Evolutionary conservation across 2,329 filamentous ascomycete genomes (phyloP).

Genomic region (Fusarium kyushuense): DNA sequence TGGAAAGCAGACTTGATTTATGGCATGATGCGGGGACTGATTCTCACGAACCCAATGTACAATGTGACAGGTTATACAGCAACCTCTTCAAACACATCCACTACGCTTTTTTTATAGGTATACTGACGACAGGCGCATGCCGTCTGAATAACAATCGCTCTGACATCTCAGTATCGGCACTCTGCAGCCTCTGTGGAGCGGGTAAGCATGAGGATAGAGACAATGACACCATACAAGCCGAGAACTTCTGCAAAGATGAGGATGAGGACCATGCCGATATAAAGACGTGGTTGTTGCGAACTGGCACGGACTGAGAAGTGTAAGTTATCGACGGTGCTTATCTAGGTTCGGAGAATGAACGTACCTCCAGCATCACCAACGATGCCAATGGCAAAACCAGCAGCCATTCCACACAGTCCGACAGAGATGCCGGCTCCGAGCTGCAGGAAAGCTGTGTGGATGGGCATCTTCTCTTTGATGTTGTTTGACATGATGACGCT

Average conservation of each 20-base stretch:
- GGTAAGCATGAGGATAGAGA: slow-evolving; percentile 63
- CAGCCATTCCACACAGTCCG: slow-evolving; percentile 59
- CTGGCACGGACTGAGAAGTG: slow-evolving; percentile 56
- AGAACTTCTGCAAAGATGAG: slow-evolving; percentile 62
- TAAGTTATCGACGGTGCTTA: slow-evolving; percentile 5
- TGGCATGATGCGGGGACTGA: neutral
- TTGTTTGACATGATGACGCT: slow-evolving; percentile 59
- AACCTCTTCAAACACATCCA: neutral
- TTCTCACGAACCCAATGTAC: neutral
- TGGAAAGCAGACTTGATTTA: slow-evolving; percentile 6
- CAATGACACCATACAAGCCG: slow-evolving; percentile 61
- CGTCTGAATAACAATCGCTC: too few relatives aligned
- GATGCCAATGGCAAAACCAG: slow-evolving; percentile 61
- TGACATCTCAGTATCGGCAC: slow-evolving; percentile 51
- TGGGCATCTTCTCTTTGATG: slow-evolving; percentile 57
- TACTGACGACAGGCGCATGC: neutral
- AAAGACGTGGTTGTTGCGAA: slow-evolving; percentile 61
- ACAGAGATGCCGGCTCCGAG: slow-evolving; percentile 59
- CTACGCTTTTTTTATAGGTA: neutral
- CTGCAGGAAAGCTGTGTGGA: slow-evolving; percentile 59
- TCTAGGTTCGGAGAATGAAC: neutral
- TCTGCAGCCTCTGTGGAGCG: slow-evolving; percentile 54
- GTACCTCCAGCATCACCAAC: slow-evolving; percentile 59
- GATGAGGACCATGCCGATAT: slow-evolving; percentile 62
- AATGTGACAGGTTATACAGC: neutral